Evolutionary conservation across 345 rosid species (phyloP).

Genomic region (Corchorus capsularis): DNA sequence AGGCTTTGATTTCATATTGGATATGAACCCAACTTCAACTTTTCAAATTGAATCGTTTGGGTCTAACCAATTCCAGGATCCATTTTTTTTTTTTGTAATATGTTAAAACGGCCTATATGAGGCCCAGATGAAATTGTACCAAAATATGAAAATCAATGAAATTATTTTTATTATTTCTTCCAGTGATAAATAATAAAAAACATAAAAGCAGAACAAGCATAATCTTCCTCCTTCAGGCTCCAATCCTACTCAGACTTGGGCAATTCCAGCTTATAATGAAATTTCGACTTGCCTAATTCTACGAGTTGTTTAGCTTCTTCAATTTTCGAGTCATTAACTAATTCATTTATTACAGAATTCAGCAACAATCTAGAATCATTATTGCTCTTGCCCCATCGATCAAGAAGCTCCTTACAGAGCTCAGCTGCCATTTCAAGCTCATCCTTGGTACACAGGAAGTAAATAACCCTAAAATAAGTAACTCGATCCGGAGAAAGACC

Average conservation of each 20-base stretch:
- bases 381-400: conserved; percentile 19
- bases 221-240: no score
- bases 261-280: conserved; percentile 36
- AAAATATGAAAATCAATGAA: no score
- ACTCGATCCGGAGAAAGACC: conserved; percentile 28
- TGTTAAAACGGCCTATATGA: no score
- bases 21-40: no score
- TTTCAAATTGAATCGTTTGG: no score
- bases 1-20: no score
- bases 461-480: conserved; percentile 42
- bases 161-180: no score
- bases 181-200: no score
- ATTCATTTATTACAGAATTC: conserved; percentile 42
- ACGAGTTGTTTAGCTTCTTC: conserved; percentile 58
- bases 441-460: conserved; percentile 51
- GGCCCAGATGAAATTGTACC: no score
- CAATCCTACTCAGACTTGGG: neutral
- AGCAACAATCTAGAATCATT: conserved; percentile 39
- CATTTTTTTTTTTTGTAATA: no score
- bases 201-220: neutral
- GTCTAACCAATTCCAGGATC: no score
- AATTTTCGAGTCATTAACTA: conserved; percentile 51
- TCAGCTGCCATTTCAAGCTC: conserved; percentile 53
- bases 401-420: conserved; percentile 44
- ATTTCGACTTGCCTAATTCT: conserved; percentile 41